A percentile compares a stretch with the other conserved stretches of the same genome.
Evolutionary conservation across 352 stramenopile species (phyloP).

Genomic region (Phytophthora hibernalis): DNA sequence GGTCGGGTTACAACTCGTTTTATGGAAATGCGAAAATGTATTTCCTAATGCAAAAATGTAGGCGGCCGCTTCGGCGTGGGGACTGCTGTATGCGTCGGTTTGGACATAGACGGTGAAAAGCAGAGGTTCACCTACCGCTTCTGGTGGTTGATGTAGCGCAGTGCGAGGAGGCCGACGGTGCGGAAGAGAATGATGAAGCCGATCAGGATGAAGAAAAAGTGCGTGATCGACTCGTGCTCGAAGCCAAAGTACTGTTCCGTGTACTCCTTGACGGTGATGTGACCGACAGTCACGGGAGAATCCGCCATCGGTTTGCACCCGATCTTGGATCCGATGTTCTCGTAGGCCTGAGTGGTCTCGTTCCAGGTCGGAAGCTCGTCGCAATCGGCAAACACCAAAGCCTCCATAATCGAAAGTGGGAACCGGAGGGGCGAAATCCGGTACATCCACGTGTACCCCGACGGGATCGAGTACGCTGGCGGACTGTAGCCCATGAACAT

Average conservation of each 20-base stretch:
- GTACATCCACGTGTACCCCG: slow-evolving; percentile 23
- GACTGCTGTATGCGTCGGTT: no score
- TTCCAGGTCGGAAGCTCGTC: slow-evolving; percentile 27
- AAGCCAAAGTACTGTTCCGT: slow-evolving; percentile 18
- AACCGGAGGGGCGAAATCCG: slow-evolving; percentile 19
- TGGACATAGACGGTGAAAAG: no score
- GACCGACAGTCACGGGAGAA: slow-evolving; percentile 21
- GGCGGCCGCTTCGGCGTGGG: no score
- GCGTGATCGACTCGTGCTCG: slow-evolving; percentile 28
- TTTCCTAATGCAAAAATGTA: slow-evolving; percentile 3
- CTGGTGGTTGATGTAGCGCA: slow-evolving; percentile 38
- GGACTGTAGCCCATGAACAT: slow-evolving; percentile 62
- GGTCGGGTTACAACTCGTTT: slow-evolving; percentile 84
- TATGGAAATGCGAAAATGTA: slow-evolving; percentile 5
- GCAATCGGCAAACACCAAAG: slow-evolving; percentile 38
- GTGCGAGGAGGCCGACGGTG: slow-evolving; percentile 31
- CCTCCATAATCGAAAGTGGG: slow-evolving; percentile 22
- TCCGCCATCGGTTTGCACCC: slow-evolving; percentile 32
- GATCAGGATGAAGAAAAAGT: slow-evolving; percentile 38
- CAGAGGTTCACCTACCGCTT: slow-evolving; percentile 21
- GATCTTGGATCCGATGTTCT: slow-evolving; percentile 26
- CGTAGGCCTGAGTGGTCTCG: slow-evolving; percentile 11
- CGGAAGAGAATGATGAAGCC: slow-evolving; percentile 37
- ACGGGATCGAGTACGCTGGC: slow-evolving; percentile 26
- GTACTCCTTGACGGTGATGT: slow-evolving; percentile 27